Evolutionary conservation across 75 land plant species (phyloP).

Genomic region (Pinus albicaulis): DNA sequence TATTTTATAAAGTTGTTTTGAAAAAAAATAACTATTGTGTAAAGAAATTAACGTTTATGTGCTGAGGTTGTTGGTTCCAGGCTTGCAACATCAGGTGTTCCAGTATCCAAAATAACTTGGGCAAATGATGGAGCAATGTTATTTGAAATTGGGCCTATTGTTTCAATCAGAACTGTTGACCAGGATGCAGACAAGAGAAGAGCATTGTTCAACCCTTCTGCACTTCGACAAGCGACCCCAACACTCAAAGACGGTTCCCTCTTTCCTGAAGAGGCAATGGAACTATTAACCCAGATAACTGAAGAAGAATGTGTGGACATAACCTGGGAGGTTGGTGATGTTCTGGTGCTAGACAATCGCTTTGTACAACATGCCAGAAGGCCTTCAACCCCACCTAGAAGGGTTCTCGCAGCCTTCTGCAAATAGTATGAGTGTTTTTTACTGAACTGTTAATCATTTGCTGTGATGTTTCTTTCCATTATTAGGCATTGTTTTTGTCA

Average conservation of each 20-base stretch:
- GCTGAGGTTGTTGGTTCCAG: background rate
- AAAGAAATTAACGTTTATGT: background rate
- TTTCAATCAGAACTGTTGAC: no score
- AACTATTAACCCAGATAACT: background rate
- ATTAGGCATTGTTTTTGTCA: no score
- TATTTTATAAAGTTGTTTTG: no score
- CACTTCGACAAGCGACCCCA: background rate
- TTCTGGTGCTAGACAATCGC: conserved; percentile 15
- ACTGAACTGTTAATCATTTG: no score
- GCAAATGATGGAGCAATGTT: background rate
- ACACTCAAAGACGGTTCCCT: conserved; percentile 15
- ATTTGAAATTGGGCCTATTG: background rate
- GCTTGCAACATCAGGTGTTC: background rate
- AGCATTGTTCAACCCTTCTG: background rate
- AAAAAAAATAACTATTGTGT: no score
- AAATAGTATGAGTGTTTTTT: background rate
- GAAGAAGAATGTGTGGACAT: conserved; percentile 19
- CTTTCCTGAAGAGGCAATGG: conserved; percentile 12
- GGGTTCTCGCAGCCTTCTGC: conserved; percentile 12
- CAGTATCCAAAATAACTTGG: background rate
- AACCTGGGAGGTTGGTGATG: conserved; percentile 21
- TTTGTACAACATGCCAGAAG: conserved; percentile 13
- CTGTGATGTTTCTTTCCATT: no score
- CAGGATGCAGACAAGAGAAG: no score
- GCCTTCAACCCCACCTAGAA: conserved; percentile 12